Evolutionary conservation across 2,329 filamentous ascomycete genomes (phyloP), one percentile per base, ranked within the genome.

Genomic region (Dryadomyces sulphureus): DNA sequence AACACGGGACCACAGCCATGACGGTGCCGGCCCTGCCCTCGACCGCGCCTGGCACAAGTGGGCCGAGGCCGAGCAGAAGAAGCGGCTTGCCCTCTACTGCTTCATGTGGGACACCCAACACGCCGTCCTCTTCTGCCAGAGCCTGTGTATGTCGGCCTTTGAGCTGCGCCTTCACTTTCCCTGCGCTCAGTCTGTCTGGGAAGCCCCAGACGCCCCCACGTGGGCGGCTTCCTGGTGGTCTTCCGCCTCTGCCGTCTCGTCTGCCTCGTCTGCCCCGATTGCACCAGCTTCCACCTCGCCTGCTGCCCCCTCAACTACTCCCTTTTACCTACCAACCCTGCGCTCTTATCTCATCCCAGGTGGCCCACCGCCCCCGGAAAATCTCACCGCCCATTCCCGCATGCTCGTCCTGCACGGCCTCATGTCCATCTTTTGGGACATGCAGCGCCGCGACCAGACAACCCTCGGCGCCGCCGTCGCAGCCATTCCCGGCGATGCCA

Each of bases 31-130:
- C 2, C 41, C 20, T 3, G 20, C 24, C 1, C n/a, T 48, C 3
- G 45, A 50, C 1, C 21, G 20, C 7, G 38, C 45, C 25, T 52
- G 50, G 50, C 25, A 16, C 3, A 22, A 21, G 4, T 52, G 50
- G 50, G 41, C 34, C 24, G 49, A 41, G 12, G 47, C 42, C 3
- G 51, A 52, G 24, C 45, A 52, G 24, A 52, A 46, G 45, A 52
- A 52, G 20, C 24, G 51, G 6, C 49, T 52, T 4, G 51, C 51
- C 1, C 36, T 52, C 12, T 36, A 43, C 25, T 52, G 49, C 34
- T 52, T 52, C 44, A 49, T 52, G 47, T 52, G 51, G 51, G 51
- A 52, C 43, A 52, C 51, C 2, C 49, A 52, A 34, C 51, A 52
- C 21, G 51, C 51, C 20, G 51, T 52, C 7, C 49, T 52, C 20